Evolutionary conservation across 176 grass and related monocot species (phyloP).

Genomic region (Eragrostis nindensis): DNA sequence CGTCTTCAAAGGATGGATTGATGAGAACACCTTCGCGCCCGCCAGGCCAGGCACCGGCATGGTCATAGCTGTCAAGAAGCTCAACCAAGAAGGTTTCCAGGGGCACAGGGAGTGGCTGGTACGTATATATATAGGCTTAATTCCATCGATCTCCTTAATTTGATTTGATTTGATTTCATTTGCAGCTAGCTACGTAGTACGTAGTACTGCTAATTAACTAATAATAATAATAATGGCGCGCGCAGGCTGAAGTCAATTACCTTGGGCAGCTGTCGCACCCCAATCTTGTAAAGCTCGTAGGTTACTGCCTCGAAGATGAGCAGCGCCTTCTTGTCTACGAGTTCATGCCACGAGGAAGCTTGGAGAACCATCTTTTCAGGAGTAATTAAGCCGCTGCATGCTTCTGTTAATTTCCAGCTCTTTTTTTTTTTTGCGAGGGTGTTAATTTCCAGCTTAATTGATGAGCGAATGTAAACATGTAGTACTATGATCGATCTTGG

Average conservation of each 20-base stretch:
- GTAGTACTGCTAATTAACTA: no score
- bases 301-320: conserved; percentile 83
- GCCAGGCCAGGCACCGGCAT: conserved; percentile 74
- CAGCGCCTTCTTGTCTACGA: conserved; percentile 87
- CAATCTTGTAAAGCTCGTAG: conserved; percentile 73
- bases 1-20: conserved; percentile 89
- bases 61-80: conserved; percentile 88
- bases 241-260: conserved; percentile 85
- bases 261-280: conserved; percentile 69
- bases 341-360: conserved; percentile 85
- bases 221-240: no score
- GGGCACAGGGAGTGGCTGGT: conserved; percentile 92
- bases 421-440: no score
- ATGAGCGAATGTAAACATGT: no score
- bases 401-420: no score
- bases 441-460: no score
- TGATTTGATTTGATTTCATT: no score
- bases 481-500: no score
- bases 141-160: no score
- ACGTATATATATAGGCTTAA: no score
- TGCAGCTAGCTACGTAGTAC: no score
- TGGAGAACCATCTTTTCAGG: conserved; percentile 93
- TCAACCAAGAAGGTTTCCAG: conserved; percentile 85
- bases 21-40: conserved; percentile 61
- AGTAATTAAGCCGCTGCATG: no score